These are phyloP conservation scores for Ophiocordyceps australis DNA, from an alignment of 2,329 filamentous ascomycete species.

Conservation along the genomic window DNA sequence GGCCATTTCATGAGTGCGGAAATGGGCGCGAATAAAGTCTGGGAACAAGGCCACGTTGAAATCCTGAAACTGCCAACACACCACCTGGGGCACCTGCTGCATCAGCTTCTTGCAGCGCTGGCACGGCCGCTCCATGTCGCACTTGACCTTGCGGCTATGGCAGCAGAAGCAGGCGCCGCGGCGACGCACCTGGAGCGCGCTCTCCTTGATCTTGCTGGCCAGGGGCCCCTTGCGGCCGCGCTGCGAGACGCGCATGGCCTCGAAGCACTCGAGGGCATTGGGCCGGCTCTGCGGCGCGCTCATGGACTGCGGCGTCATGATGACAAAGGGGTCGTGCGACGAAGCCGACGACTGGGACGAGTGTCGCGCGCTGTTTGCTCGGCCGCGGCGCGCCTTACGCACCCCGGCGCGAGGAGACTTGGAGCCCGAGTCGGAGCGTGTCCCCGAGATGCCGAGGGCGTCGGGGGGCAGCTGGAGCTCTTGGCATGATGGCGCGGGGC, in stretches of 20 bases:
- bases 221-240: conserved; percentile 37
- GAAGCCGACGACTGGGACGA: too few species aligned
- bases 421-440: too few species aligned
- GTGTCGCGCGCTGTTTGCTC: too few species aligned
- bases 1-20: conserved; percentile 28
- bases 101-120: conserved; percentile 36
- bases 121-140: conserved; percentile 35
- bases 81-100: conserved; percentile 28
- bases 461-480: too few species aligned
- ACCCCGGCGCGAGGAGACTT: too few species aligned
- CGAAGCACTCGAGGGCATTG: conserved; percentile 36
- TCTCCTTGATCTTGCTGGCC: conserved; percentile 33
- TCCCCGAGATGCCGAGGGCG: too few species aligned
- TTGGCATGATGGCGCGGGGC: too few species aligned
- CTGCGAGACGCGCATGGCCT: conserved; percentile 31
- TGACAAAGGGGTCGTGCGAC: too few species aligned
- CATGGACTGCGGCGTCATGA: conserved; percentile 35
- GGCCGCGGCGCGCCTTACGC: too few species aligned
- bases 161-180: conserved; percentile 41
- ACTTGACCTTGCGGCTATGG: conserved; percentile 39
- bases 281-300: conserved; percentile 28
- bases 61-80: conserved; percentile 42
- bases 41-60: conserved; percentile 34
- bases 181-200: conserved; percentile 33
- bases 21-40: conserved; percentile 28